A percentile compares a stretch with the other conserved stretches of the same genome.
Conservation (phyloP, 805 yeast genomes). For the Teunomyces cretensis region DNA sequence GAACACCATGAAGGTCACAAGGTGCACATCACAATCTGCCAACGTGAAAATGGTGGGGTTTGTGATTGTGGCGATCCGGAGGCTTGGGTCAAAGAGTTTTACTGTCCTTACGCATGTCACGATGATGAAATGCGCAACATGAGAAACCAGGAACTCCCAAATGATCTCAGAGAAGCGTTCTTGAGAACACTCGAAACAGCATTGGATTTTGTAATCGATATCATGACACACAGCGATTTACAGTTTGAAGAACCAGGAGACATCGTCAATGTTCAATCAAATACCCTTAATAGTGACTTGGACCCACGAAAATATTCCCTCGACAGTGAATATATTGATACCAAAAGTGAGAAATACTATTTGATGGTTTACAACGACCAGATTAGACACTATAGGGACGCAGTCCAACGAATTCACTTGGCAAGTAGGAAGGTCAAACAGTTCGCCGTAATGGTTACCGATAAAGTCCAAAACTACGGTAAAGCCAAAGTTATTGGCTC, state of each 20-base stretch:
- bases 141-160: constrained; percentile 34
- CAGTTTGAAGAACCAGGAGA: constrained; percentile 34
- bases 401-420: constrained; percentile 59
- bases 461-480: constrained; percentile 61
- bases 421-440: constrained; percentile 64
- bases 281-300: constrained; percentile 32
- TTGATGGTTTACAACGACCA: constrained; percentile 78
- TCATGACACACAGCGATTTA: constrained; percentile 49
- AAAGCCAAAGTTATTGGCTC: constrained; percentile 68
- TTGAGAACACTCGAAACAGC: constrained; percentile 43
- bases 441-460: constrained; percentile 73
- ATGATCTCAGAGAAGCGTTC: constrained; percentile 39
- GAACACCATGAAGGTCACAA: constrained; percentile 72
- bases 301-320: constrained; percentile 45
- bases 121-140: constrained; percentile 17
- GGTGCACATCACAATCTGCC: constrained; percentile 61
- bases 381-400: constrained; percentile 71
- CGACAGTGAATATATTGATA: constrained; percentile 33
- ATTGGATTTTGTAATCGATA: constrained; percentile 63
- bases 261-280: constrained; percentile 21
- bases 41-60: constrained; percentile 72
- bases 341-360: constrained; percentile 46
- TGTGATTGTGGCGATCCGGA: constrained; percentile 91
- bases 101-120: constrained; percentile 36
- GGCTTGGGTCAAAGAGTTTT: constrained; percentile 62